Percentiles rank a stretch among this genome's conserved stretches.
Conservation (phyloP, 108 stramenopile species). For the Cyclotella sp. region DNA sequence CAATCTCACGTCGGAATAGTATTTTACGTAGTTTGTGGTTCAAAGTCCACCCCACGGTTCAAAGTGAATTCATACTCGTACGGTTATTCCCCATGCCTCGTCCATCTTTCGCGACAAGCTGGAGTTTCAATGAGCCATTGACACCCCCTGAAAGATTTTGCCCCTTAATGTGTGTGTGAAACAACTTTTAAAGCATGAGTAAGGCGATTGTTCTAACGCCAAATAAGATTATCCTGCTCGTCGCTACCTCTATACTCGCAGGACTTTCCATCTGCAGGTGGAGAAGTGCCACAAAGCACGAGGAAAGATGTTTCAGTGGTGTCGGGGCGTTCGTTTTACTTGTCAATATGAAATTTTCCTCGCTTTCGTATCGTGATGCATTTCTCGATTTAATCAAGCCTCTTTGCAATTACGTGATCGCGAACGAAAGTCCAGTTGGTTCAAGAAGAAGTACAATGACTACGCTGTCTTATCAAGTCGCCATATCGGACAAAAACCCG, state of each 20-base stretch:
- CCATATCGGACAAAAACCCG: conserved; percentile 64
- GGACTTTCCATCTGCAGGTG: conserved; percentile 4
- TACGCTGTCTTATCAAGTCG: conserved; percentile 70
- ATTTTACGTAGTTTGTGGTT: no score
- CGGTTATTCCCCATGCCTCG: no score
- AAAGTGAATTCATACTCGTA: no score
- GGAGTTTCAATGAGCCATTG: no score
- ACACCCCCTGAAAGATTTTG: no score
- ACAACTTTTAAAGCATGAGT: conserved; percentile 3
- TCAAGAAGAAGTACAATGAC: conserved; percentile 18
- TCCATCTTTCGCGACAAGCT: no score
- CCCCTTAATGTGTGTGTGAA: no score
- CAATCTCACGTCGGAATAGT: no score
- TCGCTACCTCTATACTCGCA: conserved; percentile 3
- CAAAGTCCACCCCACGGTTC: no score
- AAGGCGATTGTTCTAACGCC: conserved; percentile 2
- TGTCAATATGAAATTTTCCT: conserved; percentile 39
- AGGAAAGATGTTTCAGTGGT: neutral
- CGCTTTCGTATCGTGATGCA: conserved; percentile 20
- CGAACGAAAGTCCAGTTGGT: conserved; percentile 21
- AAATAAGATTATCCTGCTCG: neutral
- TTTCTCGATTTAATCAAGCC: conserved; percentile 36
- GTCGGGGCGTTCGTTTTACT: conserved; percentile 38
- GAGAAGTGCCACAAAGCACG: neutral
- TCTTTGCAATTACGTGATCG: conserved; percentile 28